Conservation (phyloP, 306 rosid species). For the Styphnolobium japonicum region DNA sequence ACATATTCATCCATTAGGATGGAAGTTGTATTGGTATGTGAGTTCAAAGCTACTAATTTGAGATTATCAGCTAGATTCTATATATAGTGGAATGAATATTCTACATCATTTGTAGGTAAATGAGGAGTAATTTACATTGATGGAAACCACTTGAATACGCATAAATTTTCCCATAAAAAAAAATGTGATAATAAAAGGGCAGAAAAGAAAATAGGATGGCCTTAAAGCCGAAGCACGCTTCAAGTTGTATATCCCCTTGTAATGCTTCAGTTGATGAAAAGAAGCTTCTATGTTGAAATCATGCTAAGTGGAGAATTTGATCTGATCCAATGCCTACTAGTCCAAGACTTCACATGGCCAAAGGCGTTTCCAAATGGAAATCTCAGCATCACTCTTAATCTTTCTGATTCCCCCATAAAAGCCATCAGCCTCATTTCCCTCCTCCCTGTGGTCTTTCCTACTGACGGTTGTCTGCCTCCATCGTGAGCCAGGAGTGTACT, state of each 20-base stretch:
- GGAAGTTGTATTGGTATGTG: background rate
- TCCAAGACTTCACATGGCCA: slow-evolving; percentile 85
- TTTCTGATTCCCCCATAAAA: slow-evolving; percentile 91
- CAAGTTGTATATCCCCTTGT: background rate
- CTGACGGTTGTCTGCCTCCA: slow-evolving; percentile 66
- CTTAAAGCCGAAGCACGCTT: slow-evolving; percentile 6
- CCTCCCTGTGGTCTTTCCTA: slow-evolving; percentile 76
- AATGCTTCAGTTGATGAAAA: slow-evolving; percentile 8
- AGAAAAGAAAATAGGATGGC: slow-evolving; percentile 17
- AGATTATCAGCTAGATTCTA: slow-evolving; percentile 30
- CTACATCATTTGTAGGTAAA: slow-evolving; percentile 29
- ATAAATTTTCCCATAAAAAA: slow-evolving; percentile 33
- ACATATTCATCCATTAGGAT: background rate
- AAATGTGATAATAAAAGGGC: slow-evolving; percentile 17
- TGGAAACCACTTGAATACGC: slow-evolving; percentile 31
- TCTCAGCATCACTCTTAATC: slow-evolving; percentile 50
- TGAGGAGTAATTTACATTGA: slow-evolving; percentile 50
- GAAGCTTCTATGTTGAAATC: slow-evolving; percentile 20
- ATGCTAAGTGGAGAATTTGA: slow-evolving; percentile 5
- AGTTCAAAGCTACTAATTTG: slow-evolving; percentile 18
- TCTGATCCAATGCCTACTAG: slow-evolving; percentile 33
- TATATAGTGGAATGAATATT: slow-evolving; percentile 38
- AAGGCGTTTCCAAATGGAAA: slow-evolving; percentile 65
- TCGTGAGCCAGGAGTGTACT: slow-evolving; percentile 73
- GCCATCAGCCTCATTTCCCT: slow-evolving; percentile 85